phyloP scores from a whole-genome alignment of 23 red algal species.

The Gracilaria gracilis region DNA sequence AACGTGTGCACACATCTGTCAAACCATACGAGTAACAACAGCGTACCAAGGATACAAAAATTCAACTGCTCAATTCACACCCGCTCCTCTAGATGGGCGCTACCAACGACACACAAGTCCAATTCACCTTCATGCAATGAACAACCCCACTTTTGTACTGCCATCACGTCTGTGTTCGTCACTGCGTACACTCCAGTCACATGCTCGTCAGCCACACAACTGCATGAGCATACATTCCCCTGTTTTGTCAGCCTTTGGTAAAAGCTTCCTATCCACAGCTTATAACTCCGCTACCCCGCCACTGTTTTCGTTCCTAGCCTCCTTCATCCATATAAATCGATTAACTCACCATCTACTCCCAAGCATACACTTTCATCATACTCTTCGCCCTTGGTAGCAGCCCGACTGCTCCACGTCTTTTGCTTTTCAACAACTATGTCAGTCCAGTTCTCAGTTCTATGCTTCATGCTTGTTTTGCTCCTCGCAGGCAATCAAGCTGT shows the following conservation, averaged over 20 bases:
- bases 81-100: neutral
- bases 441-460: neutral
- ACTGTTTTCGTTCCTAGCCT: neutral
- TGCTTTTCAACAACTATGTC: neutral
- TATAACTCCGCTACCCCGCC: neutral
- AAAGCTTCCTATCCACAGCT: neutral
- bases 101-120: neutral
- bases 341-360: neutral
- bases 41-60: too few relatives aligned
- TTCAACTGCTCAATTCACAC: constrained; percentile 25
- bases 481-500: neutral
- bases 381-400: neutral
- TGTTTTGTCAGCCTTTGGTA: neutral
- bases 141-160: neutral
- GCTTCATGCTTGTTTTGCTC: neutral
- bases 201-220: constrained; percentile 1
- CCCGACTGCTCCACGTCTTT: neutral
- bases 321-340: neutral
- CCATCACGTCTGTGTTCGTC: neutral
- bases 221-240: neutral
- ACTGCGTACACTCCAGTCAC: neutral
- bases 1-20: neutral
- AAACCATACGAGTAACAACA: too few relatives aligned
- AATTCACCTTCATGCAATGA: neutral
- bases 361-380: neutral